Conservation (phyloP, 169 alveolate genomes). For the Plasmodium fragile region DNA sequence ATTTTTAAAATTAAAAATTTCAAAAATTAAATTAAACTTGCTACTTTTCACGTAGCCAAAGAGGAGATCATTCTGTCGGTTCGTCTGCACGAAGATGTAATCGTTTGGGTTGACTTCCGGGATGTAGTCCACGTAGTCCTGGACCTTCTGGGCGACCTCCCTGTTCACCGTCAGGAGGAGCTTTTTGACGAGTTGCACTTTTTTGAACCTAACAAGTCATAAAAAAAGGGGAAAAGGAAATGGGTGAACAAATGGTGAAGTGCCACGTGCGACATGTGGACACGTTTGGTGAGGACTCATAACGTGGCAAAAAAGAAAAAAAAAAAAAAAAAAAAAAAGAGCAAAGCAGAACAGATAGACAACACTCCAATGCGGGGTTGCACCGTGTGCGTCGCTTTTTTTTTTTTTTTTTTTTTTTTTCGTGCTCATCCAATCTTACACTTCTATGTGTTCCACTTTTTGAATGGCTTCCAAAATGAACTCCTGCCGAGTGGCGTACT, state of each 20-base stretch:
- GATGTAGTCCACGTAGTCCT: slow-evolving; percentile 25
- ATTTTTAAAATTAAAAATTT: slow-evolving; percentile 44
- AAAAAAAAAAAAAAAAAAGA: neutral
- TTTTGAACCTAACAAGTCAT: slow-evolving; percentile 22
- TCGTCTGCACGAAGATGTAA: slow-evolving; percentile 62
- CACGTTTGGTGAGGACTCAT: neutral
- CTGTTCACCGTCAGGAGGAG: slow-evolving; percentile 21
- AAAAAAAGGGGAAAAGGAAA: neutral
- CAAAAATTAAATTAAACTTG: slow-evolving; percentile 64
- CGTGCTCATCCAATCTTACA: slow-evolving; percentile 15
- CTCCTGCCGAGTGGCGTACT: slow-evolving; percentile 33
- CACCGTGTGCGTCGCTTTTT: neutral
- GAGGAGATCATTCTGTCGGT: slow-evolving; percentile 41
- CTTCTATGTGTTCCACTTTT: slow-evolving; percentile 52
- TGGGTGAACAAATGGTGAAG: neutral
- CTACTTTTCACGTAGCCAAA: slow-evolving; percentile 58
- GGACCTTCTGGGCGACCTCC: slow-evolving; percentile 5
- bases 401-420: no score
- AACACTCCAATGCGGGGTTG: neutral
- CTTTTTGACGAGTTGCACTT: slow-evolving; percentile 43
- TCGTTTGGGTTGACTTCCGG: slow-evolving; percentile 47
- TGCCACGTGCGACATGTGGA: neutral
- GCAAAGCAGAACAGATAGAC: neutral
- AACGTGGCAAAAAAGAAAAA: neutral
- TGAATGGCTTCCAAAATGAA: slow-evolving; percentile 43